Evolutionary conservation across 2,329 filamentous ascomycete genomes (phyloP), one percentile per base, ranked within the genome.

Genomic region (Plectosphaerella cucumerina): DNA sequence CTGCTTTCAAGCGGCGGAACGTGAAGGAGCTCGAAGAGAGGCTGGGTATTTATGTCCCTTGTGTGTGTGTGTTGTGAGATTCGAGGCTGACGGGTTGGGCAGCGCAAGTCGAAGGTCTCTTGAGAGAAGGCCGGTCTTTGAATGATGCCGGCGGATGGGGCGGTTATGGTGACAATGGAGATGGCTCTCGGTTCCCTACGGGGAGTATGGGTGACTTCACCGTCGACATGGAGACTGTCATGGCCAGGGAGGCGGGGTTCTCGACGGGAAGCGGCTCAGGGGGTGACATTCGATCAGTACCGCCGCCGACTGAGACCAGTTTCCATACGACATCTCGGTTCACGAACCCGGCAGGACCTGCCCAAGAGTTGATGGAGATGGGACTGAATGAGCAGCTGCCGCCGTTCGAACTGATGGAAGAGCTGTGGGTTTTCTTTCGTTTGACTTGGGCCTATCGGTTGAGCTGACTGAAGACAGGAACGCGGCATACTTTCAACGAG

Each of bases 1-100:
- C 90, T 50, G 88, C 90, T 5, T 87, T 89, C 18, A 96, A 95
- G 73, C 79, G 91, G 62, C 85, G 89, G 58, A 96, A 96, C 68
- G 92, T 96, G 55, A 94, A 89, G 72, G 87, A 94, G 64, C 74
- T 97, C 51, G 93, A 97, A 68, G 90, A 90, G 57, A 82, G 93
- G 62, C 73, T 97, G 64, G 88, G 89, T 94, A 82, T 58, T 74
- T 48, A 8, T 20, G 64, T 37, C 44, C 21, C 52, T 46, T 37
- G 49, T 39, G 21, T 35, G 47, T 10, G 21, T 37, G n/a, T n/a
- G n/a, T 12, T 22, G 6, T 23, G 15, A 5, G 12, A 15, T 37
- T 4, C 5, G n/a, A n/a, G 35, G 14, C 35, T 37, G 35, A 37
- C 35, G 14, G 9, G 17, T 9, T 6, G 18, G 6, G 58, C 58